These are phyloP conservation scores for Coelastrella sp. DNA, from an alignment of 139 green algal genomes.

Conservation along the genomic window DNA sequence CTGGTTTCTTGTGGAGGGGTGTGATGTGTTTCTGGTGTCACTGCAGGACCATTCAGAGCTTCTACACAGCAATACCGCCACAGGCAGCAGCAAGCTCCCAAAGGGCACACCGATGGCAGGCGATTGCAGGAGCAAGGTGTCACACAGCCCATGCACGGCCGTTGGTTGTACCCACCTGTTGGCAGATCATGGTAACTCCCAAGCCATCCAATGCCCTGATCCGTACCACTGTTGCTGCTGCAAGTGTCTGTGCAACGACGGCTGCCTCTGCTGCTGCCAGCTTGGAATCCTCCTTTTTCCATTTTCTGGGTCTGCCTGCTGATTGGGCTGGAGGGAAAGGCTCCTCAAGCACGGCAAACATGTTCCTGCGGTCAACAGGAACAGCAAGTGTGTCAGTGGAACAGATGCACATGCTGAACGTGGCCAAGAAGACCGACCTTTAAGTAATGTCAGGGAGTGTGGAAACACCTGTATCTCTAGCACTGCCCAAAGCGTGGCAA, in stretches of 20 bases:
- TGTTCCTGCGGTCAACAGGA: slow-evolving; percentile 7
- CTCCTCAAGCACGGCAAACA: slow-evolving; percentile 51
- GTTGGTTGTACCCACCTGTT: slow-evolving; percentile 19
- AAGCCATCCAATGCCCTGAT: slow-evolving; percentile 41
- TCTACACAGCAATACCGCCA: neutral
- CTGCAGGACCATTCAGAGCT: too few species aligned
- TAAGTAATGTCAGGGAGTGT: too few species aligned
- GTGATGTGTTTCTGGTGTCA: too few species aligned
- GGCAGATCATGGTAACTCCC: slow-evolving; percentile 17
- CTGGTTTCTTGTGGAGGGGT: too few species aligned
- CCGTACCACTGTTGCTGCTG: slow-evolving; percentile 31
- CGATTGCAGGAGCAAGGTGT: neutral
- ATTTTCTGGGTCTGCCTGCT: neutral
- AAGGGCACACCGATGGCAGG: neutral
- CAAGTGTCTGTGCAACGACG: slow-evolving; percentile 23
- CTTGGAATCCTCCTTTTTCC: slow-evolving; percentile 28
- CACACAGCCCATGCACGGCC: neutral
- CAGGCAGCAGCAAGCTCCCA: neutral
- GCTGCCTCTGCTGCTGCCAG: slow-evolving; percentile 44
- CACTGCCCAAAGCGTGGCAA: too few species aligned
- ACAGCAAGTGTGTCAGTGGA: too few species aligned
- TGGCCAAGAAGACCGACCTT: too few species aligned
- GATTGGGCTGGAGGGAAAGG: neutral
- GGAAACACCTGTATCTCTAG: too few species aligned
- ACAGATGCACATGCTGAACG: too few species aligned